These are phyloP conservation scores for Trametes maxima DNA, from an alignment of 768 basidiomycete genomes.

Conservation along the genomic window DNA sequence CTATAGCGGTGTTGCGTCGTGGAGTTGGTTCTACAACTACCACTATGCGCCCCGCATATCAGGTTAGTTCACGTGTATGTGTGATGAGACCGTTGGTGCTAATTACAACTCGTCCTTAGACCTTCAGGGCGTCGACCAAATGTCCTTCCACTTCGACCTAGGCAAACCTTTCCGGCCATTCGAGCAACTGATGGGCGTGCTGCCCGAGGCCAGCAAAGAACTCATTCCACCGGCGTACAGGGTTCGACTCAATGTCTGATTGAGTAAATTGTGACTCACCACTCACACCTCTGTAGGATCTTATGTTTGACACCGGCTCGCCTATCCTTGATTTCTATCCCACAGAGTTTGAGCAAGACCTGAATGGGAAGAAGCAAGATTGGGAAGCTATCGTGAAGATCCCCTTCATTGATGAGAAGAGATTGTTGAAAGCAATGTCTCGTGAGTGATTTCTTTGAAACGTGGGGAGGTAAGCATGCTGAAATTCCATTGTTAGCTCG, in stretches of 20 bases:
- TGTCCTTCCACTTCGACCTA: conserved; percentile 85
- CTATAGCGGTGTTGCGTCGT: conserved; percentile 94
- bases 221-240: conserved; percentile 86
- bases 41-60: conserved; percentile 97
- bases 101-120: conserved; percentile 44
- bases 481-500: conserved; percentile 51
- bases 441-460: conserved; percentile 45
- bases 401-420: conserved; percentile 88
- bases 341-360: conserved; percentile 83
- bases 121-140: conserved; percentile 62
- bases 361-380: conserved; percentile 98
- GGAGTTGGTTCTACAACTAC: conserved; percentile 99
- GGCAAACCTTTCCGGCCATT: conserved; percentile 91
- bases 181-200: conserved; percentile 97
- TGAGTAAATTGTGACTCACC: conserved; percentile 9
- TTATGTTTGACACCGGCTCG: conserved; percentile 85
- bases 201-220: conserved; percentile 88
- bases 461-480: neutral
- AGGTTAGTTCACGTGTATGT: conserved; percentile 49
- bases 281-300: conserved; percentile 53
- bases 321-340: conserved; percentile 96
- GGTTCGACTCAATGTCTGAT: conserved; percentile 46
- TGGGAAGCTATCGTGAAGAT: conserved; percentile 99
- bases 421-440: conserved; percentile 82
- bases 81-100: conserved; percentile 25